phyloP scores from a whole-genome alignment of 2,329 filamentous ascomycete species.

The Colletotrichum lentis region DNA sequence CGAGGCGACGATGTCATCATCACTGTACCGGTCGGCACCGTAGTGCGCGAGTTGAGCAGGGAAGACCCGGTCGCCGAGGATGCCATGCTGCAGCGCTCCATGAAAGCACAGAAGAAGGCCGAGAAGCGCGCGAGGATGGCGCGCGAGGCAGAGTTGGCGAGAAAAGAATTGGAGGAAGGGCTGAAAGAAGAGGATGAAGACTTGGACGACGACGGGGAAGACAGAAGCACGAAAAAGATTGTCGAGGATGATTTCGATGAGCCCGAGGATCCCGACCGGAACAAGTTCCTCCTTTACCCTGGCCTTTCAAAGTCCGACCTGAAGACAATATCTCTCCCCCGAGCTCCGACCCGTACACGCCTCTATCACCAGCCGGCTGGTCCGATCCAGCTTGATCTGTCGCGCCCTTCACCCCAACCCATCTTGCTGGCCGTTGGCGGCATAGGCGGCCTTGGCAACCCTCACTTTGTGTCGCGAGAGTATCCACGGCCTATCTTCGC shows the following conservation, averaged over 20 bases:
- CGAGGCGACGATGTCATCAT: conserved; percentile 88
- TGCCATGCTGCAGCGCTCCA: conserved; percentile 43
- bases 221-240: conserved; percentile 10
- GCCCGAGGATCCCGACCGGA: conserved; percentile 59
- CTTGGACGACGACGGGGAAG: conserved; percentile 12
- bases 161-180: conserved; percentile 35
- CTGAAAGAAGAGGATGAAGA: conserved; percentile 28
- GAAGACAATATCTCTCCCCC: conserved; percentile 60
- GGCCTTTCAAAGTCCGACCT: conserved; percentile 77
- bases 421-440: conserved; percentile 88
- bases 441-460: conserved; percentile 89
- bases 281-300: conserved; percentile 89
- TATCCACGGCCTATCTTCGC: conserved; percentile 83
- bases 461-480: conserved; percentile 85
- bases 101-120: conserved; percentile 27
- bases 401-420: conserved; percentile 79
- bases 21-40: conserved; percentile 90
- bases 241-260: conserved; percentile 50
- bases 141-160: conserved; percentile 28
- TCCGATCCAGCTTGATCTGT: conserved; percentile 77
- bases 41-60: conserved; percentile 83
- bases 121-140: conserved; percentile 27
- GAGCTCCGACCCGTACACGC: conserved; percentile 60
- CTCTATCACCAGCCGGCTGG: conserved; percentile 73
- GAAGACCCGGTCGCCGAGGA: conserved; percentile 80